Percentiles rank a stretch among this genome's conserved stretches.
phyloP scores from a whole-genome alignment of 805 yeast genomes.

The Kregervanrija delftensis region DNA sequence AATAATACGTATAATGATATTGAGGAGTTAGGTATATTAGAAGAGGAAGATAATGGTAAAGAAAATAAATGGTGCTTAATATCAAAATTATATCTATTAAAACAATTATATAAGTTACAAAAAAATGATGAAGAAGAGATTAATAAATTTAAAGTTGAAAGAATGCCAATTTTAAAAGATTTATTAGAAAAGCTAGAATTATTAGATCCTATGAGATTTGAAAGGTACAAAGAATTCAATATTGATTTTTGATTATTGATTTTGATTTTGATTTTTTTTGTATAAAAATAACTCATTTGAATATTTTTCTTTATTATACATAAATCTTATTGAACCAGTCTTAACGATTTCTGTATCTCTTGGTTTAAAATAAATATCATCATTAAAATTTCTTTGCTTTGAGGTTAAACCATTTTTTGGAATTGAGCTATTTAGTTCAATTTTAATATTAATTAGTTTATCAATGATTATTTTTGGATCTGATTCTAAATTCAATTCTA shows the following conservation, averaged over 20 bases:
- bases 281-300: slow-evolving; percentile 19
- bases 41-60: slow-evolving; percentile 54
- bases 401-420: not conserved
- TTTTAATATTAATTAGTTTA: slow-evolving; percentile 24
- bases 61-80: slow-evolving; percentile 78
- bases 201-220: slow-evolving; percentile 59
- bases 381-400: slow-evolving; percentile 2
- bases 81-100: slow-evolving; percentile 41
- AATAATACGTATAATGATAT: slow-evolving; percentile 40
- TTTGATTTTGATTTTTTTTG: slow-evolving; percentile 5
- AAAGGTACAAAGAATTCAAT: slow-evolving; percentile 42
- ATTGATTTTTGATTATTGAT: not conserved
- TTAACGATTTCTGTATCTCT: slow-evolving; percentile 27
- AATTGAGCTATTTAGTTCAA: slow-evolving; percentile 16
- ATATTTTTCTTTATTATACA: slow-evolving; percentile 24
- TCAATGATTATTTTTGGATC: slow-evolving; percentile 22
- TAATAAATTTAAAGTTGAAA: slow-evolving; percentile 4
- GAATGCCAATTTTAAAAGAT: slow-evolving; percentile 20
- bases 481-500: slow-evolving; percentile 12
- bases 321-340: slow-evolving; percentile 26
- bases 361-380: slow-evolving; percentile 24
- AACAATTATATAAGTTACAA: slow-evolving; percentile 17
- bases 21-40: slow-evolving; percentile 63
- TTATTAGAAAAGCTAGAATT: slow-evolving; percentile 38
- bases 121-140: slow-evolving; percentile 9